These are phyloP conservation scores for Lactifluus hygrophoroides DNA, from an alignment of 768 basidiomycete genomes.

Conservation along the genomic window DNA sequence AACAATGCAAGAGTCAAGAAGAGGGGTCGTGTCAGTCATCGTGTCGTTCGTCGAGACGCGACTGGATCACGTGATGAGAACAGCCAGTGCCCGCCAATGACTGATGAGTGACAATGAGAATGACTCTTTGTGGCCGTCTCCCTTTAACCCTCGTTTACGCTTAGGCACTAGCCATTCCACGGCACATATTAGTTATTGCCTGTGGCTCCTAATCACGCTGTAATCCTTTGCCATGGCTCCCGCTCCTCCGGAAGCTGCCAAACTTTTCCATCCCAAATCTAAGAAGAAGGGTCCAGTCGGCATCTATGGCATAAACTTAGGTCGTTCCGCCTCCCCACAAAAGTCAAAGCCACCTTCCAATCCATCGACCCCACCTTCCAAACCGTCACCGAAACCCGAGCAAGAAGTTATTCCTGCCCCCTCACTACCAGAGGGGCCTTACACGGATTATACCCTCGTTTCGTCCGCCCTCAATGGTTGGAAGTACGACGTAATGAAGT, in stretches of 20 bases:
- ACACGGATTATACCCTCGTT: constrained; percentile 69
- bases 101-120: neutral
- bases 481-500: constrained; percentile 92
- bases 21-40: no score
- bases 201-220: neutral
- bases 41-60: no score
- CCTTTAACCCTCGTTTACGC: neutral
- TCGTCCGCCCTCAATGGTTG: constrained; percentile 76
- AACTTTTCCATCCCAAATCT: constrained; percentile 20
- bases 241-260: constrained; percentile 10
- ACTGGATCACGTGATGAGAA: neutral
- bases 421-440: constrained; percentile 54
- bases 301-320: constrained; percentile 9
- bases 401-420: constrained; percentile 5
- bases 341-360: constrained; percentile 11
- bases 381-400: constrained; percentile 14
- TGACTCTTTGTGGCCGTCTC: constrained; percentile 1
- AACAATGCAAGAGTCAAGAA: no score
- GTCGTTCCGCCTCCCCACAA: constrained; percentile 10
- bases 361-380: constrained; percentile 12
- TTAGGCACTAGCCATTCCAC: neutral
- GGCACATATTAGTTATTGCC: neutral
- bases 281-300: constrained; percentile 16
- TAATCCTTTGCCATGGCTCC: constrained; percentile 9
- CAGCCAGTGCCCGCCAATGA: neutral